phyloP scores from a whole-genome alignment of 148 eudicot genomes.

The Persicaria maculosa region DNA sequence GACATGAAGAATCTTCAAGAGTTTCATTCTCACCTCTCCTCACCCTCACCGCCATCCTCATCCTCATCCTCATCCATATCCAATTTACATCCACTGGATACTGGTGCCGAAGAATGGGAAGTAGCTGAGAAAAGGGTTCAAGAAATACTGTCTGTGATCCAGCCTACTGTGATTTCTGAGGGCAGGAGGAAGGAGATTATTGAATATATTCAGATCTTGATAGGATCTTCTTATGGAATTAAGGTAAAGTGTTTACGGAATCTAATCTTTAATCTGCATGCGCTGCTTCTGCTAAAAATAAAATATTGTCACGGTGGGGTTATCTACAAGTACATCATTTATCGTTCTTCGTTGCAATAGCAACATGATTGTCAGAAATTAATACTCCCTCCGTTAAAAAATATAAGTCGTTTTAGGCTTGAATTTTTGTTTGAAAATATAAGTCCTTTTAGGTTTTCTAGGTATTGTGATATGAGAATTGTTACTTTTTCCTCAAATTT shows the following conservation, averaged over 20 bases:
- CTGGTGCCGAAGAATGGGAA: slow-evolving; percentile 27
- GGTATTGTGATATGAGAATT: too few species aligned
- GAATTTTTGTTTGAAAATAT: not conserved
- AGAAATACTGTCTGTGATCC: slow-evolving; percentile 26
- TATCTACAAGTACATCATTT: not conserved
- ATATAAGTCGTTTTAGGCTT: too few species aligned
- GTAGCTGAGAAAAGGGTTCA: slow-evolving; percentile 23
- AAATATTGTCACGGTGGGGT: not conserved
- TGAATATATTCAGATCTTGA: slow-evolving; percentile 28
- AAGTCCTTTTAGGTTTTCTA: too few species aligned
- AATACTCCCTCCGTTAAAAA: not conserved
- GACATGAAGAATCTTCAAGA: slow-evolving; percentile 24
- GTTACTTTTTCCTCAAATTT: too few species aligned
- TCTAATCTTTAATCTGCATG: not conserved
- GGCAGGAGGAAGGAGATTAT: slow-evolving; percentile 27
- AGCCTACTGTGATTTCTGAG: slow-evolving; percentile 32
- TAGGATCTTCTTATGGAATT: slow-evolving; percentile 24
- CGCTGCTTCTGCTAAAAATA: not conserved
- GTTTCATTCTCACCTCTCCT: slow-evolving; percentile 4
- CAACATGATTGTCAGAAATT: not conserved
- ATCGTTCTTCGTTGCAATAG: not conserved
- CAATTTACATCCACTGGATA: slow-evolving; percentile 9
- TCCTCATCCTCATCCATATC: slow-evolving; percentile 21
- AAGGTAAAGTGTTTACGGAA: slow-evolving; percentile 16
- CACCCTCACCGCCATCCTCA: not conserved